Conservation (phyloP, 2,329 filamentous ascomycete species). For the Colletotrichum sp. region DNA sequence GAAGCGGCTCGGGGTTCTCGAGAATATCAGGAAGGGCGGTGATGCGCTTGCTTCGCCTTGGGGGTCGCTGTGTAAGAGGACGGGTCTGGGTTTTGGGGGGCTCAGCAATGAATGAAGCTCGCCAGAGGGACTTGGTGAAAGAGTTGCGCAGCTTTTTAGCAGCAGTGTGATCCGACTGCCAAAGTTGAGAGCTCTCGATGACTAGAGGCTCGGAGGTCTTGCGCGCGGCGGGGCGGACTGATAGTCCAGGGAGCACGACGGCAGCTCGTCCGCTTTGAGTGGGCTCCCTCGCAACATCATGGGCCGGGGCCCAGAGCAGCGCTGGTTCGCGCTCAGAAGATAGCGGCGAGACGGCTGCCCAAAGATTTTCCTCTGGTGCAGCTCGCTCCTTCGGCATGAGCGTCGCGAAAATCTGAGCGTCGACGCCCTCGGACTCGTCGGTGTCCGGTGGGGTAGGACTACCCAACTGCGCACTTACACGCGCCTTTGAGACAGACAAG, state of each 20-base stretch:
- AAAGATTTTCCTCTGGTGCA: conserved; percentile 2
- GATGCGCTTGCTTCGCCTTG: conserved; percentile 59
- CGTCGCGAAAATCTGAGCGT: conserved; percentile 26
- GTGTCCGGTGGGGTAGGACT: conserved; percentile 62
- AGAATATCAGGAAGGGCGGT: conserved; percentile 66
- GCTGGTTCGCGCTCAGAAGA: conserved; percentile 7
- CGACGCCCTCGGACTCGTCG: conserved; percentile 45
- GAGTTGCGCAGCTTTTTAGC: conserved; percentile 22
- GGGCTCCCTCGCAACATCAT: neutral
- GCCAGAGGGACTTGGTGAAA: conserved; percentile 32
- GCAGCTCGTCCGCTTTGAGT: neutral
- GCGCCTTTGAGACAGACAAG: conserved; percentile 33
- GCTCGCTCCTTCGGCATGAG: conserved; percentile 19
- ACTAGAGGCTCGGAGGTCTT: conserved; percentile 34
- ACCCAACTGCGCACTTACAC: conserved; percentile 36
- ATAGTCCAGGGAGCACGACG: conserved; percentile 29
- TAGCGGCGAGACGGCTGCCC: conserved; percentile 8
- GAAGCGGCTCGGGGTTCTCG: conserved; percentile 64
- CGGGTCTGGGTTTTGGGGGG: conserved; percentile 36
- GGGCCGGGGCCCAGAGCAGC: conserved; percentile 3
- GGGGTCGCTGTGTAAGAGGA: conserved; percentile 56
- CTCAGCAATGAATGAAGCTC: conserved; percentile 13
- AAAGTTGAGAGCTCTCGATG: conserved; percentile 42
- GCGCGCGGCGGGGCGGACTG: conserved; percentile 38
- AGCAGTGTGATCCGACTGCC: conserved; percentile 33